Base-by-base conservation (phyloP, 257 asterid genomes). In the Thymus mandschuricus region DNA sequence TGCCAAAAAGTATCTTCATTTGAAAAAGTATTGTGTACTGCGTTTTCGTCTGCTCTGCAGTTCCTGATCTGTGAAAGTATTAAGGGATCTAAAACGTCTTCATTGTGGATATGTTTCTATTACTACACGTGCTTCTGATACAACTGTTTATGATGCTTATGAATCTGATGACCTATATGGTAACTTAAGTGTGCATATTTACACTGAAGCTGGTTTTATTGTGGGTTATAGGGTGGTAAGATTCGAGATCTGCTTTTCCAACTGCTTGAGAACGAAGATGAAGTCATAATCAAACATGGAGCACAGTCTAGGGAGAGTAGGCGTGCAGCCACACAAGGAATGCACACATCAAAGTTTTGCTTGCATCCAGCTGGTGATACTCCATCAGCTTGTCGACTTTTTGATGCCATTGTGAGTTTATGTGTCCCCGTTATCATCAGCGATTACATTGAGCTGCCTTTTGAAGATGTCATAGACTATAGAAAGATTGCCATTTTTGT, bases 361-460 rank as follows among this genome's bases (percentile, higher is more conserved):
- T 79, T 95, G 71, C 99, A 95, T 83, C 99, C 99, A 40, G 99
- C 99, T 75, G 99, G 99, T 15, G 99, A 95, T 82, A 92, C 99
- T 80, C 99, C 98, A 76, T 95, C 98, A 67, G 98, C 99, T 78
- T 95, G 99, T 76, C 84, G 99, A 64, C 97, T 95, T 66, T 95
- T 92, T 84, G 98, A 95, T 80, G 98, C 99, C 65, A 88, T 95
- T 51, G 95, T 92, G 82, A 95, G 99, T 82, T 82, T 89, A 82
- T 95, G 98, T 55, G 80, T 89, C 60, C 99, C 99, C n/a, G 98
- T 92, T 28, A 88, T 95, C 31, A 87, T 92, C 66, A 95, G 99
- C 3, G 97, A 95, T 79, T 82, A 79, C 77, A 84, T 95, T 66
- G 99, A 95, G 86, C 76, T 95, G 85, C 99, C 99, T 21, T 95